Evolutionary conservation across 768 basidiomycete species (phyloP).

Genomic region (Crepidotus variabilis): DNA sequence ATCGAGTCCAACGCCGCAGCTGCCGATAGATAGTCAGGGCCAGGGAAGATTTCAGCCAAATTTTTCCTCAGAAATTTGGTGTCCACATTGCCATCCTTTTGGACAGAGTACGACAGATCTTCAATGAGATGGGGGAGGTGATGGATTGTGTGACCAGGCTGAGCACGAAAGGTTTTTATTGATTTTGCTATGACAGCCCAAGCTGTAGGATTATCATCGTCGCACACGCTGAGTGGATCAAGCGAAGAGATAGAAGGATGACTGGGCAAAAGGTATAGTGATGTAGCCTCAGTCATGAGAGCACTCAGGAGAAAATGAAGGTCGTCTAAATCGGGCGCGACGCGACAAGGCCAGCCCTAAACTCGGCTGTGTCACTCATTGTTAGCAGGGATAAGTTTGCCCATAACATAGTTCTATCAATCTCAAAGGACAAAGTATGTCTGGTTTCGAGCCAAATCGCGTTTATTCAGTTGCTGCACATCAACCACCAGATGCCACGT

Average conservation of each 20-base stretch:
- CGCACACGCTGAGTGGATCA: slow-evolving; percentile 27
- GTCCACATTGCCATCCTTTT: slow-evolving; percentile 23
- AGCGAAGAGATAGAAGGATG: slow-evolving; percentile 17
- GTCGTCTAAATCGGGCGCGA: slow-evolving; percentile 1
- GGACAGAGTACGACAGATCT: slow-evolving; percentile 28
- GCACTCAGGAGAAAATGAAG: background rate
- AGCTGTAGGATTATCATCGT: slow-evolving; percentile 19
- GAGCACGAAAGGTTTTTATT: slow-evolving; percentile 15
- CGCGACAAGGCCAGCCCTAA: slow-evolving; percentile 34
- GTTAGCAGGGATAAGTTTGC: no score
- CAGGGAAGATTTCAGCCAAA: slow-evolving; percentile 13
- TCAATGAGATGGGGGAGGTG: slow-evolving; percentile 24
- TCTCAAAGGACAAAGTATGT: slow-evolving; percentile 46
- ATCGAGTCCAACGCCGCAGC: slow-evolving; percentile 18
- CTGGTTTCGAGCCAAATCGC: slow-evolving; percentile 81
- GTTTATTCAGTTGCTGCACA: slow-evolving; percentile 82
- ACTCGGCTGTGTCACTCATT: slow-evolving; percentile 13
- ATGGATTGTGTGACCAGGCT: slow-evolving; percentile 10
- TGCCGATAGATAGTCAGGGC: slow-evolving; percentile 6
- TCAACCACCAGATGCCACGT: slow-evolving; percentile 48
- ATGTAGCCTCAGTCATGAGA: background rate
- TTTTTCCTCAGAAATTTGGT: slow-evolving; percentile 19
- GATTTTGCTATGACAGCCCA: slow-evolving; percentile 24
- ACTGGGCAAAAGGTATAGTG: slow-evolving; percentile 22
- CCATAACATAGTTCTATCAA: no score